Conservation (phyloP, 2,329 filamentous ascomycete species). For the Phialophora expanda region DNA sequence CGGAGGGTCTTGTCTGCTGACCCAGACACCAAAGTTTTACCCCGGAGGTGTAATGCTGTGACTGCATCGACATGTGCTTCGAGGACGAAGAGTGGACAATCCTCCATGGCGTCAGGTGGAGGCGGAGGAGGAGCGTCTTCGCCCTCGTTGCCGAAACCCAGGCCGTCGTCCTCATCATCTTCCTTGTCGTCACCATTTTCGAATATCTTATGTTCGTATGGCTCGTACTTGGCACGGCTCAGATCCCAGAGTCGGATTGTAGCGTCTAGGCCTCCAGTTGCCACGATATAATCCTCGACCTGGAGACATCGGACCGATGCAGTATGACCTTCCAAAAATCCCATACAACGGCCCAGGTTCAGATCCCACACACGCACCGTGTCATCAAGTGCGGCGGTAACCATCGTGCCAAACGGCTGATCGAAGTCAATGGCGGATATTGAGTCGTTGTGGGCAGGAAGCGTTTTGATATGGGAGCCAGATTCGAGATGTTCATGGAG, state of each 20-base stretch:
- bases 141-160: constrained; percentile 76
- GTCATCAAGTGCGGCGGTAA: constrained; percentile 90
- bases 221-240: constrained; percentile 82
- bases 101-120: constrained; percentile 75
- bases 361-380: constrained; percentile 96
- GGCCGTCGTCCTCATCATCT: constrained; percentile 62
- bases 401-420: constrained; percentile 93
- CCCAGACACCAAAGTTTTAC: constrained; percentile 88
- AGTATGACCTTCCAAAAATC: constrained; percentile 88
- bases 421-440: constrained; percentile 95
- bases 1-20: constrained; percentile 96
- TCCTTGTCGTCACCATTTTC: constrained; percentile 54
- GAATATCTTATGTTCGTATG: constrained; percentile 62
- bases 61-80: constrained; percentile 92
- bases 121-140: constrained; percentile 71
- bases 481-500: constrained; percentile 94
- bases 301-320: constrained; percentile 92
- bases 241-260: constrained; percentile 95
- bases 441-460: constrained; percentile 84
- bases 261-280: constrained; percentile 92
- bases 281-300: constrained; percentile 93
- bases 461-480: constrained; percentile 83
- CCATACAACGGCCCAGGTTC: constrained; percentile 89
- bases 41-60: constrained; percentile 88
- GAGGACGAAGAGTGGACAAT: constrained; percentile 87